Base-by-base conservation (phyloP, 805 yeast species). In the Candida incommunis region DNA sequence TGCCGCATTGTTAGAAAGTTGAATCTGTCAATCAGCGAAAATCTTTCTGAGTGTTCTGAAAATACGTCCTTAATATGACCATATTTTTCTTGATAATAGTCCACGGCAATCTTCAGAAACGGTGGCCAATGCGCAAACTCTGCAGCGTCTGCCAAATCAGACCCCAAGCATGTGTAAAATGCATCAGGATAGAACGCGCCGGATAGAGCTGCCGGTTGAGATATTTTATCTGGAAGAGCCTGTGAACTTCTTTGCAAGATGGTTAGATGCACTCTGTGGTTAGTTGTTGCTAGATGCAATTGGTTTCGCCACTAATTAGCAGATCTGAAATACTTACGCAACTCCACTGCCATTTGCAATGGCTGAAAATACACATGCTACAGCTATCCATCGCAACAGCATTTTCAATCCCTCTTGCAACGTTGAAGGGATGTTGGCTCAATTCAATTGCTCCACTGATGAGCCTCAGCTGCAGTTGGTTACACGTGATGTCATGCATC, bases 41-140 rank as follows among this genome's bases (percentile, higher is more conserved):
- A 5, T 18, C n/a, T 18, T 13, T 25, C 27, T 9, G 13, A 9
- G 27, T 7, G 27, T 9, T 7, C 27, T n/a, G n/a, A n/a, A 7
- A 25, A 7, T 13, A 26, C 48, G 1, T 40, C 23, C 16, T 41
- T 27, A 11, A 46, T 43, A 21, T 43, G 22, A 16, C 37, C 25
- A 27, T 64, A 61, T 43, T 56, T 56, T 23, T 63, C 60, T 23
- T 60, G 57, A 58, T 74, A 74, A 41, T 70, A 60, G 3, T 63
- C 50, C 3, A 74, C 70, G 0, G 78, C 75, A 2, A 59, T 57
- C 3, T 63, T 57, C 13, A 79, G 51, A 53, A 78, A 79, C 1
- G 79, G 78, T 0, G 85, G 84, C 86, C 87, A 80, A 54, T 80
- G 86, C 0, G 78, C 66, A 23, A 64, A 71, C 56, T 80, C 87